Conservation (phyloP, 148 eudicot species). For the Rhododendron mucronatum region DNA sequence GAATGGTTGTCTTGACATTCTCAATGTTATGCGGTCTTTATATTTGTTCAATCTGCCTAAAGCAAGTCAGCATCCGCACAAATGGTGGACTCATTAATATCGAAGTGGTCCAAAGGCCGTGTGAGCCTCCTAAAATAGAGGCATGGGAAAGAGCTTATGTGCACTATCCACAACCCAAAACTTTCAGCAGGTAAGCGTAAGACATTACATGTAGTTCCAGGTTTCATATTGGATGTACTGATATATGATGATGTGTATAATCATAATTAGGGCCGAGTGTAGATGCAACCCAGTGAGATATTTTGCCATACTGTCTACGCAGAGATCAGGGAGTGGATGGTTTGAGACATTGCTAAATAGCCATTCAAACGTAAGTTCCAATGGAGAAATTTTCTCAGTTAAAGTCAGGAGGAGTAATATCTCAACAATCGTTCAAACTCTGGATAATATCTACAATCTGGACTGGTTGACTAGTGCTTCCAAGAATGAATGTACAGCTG, state of each 20-base stretch:
- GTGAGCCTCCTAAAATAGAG: slow-evolving; percentile 37
- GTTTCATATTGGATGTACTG: background rate
- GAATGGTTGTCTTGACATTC: slow-evolving; percentile 52
- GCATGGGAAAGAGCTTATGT: slow-evolving; percentile 51
- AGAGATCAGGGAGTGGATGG: slow-evolving; percentile 97
- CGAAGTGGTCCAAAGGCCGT: slow-evolving; percentile 42
- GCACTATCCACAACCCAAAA: slow-evolving; percentile 72
- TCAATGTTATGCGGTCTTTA: slow-evolving; percentile 65
- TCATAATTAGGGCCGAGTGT: slow-evolving; percentile 60
- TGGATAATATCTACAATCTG: slow-evolving; percentile 71
- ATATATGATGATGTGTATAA: slow-evolving; percentile 2
- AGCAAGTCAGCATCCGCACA: slow-evolving; percentile 36
- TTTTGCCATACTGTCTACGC: slow-evolving; percentile 79
- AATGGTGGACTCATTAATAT: slow-evolving; percentile 22
- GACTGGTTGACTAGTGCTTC: slow-evolving; percentile 82
- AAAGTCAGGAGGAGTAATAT: slow-evolving; percentile 64
- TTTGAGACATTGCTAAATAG: slow-evolving; percentile 87
- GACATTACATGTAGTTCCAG: background rate
- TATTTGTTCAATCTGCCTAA: slow-evolving; percentile 49
- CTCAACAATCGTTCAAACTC: slow-evolving; percentile 55
- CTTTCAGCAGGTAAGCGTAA: slow-evolving; percentile 53
- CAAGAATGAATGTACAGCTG: slow-evolving; percentile 90
- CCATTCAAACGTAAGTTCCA: slow-evolving; percentile 78
- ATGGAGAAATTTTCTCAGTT: slow-evolving; percentile 86
- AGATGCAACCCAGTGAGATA: slow-evolving; percentile 78